Conservation (phyloP, 2,329 filamentous ascomycete genomes). For the Mariannaea sp. region DNA sequence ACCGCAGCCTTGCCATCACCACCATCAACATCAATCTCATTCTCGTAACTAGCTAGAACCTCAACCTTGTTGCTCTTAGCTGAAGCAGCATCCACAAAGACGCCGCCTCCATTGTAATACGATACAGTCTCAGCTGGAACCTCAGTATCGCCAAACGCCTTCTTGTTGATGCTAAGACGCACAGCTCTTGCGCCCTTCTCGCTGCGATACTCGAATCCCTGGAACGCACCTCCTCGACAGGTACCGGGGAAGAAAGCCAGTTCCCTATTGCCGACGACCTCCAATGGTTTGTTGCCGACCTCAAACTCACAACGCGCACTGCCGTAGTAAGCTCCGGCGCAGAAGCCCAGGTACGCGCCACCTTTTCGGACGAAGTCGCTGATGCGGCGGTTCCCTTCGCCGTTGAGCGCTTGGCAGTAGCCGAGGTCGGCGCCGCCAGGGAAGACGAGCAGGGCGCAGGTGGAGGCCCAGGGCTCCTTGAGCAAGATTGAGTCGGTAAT, state of each 20-base stretch:
- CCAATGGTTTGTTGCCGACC: conserved; percentile 74
- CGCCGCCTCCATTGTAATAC: conserved; percentile 94
- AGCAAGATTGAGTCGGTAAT: conserved; percentile 78
- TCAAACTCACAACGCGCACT: conserved; percentile 86
- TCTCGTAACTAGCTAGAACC: conserved; percentile 79
- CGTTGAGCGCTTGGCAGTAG: conserved; percentile 88
- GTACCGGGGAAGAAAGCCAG: conserved; percentile 85
- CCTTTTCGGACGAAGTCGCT: conserved; percentile 83
- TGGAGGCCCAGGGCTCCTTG: conserved; percentile 87
- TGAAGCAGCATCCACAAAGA: conserved; percentile 80
- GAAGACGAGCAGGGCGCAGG: conserved; percentile 87
- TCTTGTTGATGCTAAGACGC: conserved; percentile 66
- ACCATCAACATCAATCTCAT: conserved; percentile 75
- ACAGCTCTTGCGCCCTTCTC: conserved; percentile 81
- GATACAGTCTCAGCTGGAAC: conserved; percentile 68
- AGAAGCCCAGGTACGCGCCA: conserved; percentile 87
- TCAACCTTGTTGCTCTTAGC: conserved; percentile 70
- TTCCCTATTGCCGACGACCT: conserved; percentile 85
- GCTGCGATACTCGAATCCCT: conserved; percentile 87
- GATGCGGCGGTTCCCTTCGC: conserved; percentile 83
- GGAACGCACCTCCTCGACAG: conserved; percentile 85
- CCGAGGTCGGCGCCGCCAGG: conserved; percentile 93
- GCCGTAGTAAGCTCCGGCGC: conserved; percentile 93
- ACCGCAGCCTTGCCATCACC: conserved; percentile 77
- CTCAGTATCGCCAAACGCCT: conserved; percentile 58